Evolutionary conservation across 495 filamentous ascomycete species (phyloP), one percentile per base, ranked within the genome.

Genomic region (Staphylotrichum tortipilum): DNA sequence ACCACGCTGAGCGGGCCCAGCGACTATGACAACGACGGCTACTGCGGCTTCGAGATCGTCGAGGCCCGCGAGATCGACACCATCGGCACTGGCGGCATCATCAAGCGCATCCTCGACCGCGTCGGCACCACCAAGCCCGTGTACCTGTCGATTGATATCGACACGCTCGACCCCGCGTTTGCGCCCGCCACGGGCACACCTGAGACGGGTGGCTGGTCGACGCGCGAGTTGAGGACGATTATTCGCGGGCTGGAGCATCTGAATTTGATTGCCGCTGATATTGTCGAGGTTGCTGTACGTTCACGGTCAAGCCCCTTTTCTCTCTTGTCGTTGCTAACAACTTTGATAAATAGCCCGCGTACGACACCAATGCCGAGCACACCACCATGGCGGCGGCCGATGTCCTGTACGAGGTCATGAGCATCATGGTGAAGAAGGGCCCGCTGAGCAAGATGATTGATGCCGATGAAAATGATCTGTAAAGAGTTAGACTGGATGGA

Each of bases 301-400:
- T 51, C 44, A 43, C 22, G n/a, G n/a, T n/a, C n/a, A n/a, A n/a
- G n/a, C n/a, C 18, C 11, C 19, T 23, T 30, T 33, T 12, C 10
- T 26, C 10, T 28, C 26, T 2, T 28, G 1, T 28, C 10, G 6
- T 28, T n/a, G n/a, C n/a, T n/a, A n/a, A n/a, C n/a, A n/a, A 35
- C 33, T 15, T 6, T 1, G 11, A n/a, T 1, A 12, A 12, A 31
- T 78, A 86, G 55, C 88, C 88, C 7, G 86, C 87, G 3, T 94
- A 94, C 63, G 88, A 94, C 63, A 88, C 86, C 24, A 84, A 83
- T 51, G 87, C 84, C 1, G 88, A 94, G 75, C 82, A 83, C 58
- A 94, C 88, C 11, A 88, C 88, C 26, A 77, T 94, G 68, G 86
- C 85, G 8, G 88, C 86, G 3, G 85, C 88, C 5, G 86, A 92